Evolutionary conservation across 768 basidiomycete species (phyloP).

Genomic region (Pisolithus sp.): DNA sequence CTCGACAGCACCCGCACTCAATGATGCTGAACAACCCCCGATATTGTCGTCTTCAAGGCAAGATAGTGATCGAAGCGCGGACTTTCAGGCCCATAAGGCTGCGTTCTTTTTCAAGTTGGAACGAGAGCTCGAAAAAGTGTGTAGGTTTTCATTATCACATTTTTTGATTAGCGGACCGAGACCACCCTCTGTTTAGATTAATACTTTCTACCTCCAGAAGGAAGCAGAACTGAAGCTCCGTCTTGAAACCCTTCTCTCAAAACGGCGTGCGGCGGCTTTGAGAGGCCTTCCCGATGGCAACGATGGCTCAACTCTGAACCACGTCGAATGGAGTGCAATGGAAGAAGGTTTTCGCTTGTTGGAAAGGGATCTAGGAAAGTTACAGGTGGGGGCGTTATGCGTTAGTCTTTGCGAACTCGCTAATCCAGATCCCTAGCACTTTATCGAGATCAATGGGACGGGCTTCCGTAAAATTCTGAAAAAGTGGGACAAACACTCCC

Average conservation of each 20-base stretch:
- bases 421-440: constrained; percentile 56
- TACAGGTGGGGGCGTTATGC: constrained; percentile 58
- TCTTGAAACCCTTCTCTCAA: constrained; percentile 88
- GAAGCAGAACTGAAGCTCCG: constrained; percentile 91
- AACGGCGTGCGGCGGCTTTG: constrained; percentile 78
- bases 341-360: constrained; percentile 94
- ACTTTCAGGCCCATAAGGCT: constrained; percentile 92
- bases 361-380: constrained; percentile 89
- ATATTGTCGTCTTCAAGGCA: constrained; percentile 56
- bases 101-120: constrained; percentile 99
- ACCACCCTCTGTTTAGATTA: constrained; percentile 58
- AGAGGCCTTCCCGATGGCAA: constrained; percentile 62
- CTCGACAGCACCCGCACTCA: constrained; percentile 15
- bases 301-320: constrained; percentile 48
- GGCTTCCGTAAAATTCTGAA: constrained; percentile 97
- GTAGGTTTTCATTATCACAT: constrained; percentile 11
- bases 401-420: constrained; percentile 7
- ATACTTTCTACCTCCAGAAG: constrained; percentile 95
- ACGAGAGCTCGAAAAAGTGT: constrained; percentile 92
- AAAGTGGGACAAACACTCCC: constrained; percentile 97
- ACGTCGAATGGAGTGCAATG: constrained; percentile 92
- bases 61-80: constrained; percentile 70
- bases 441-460: constrained; percentile 93
- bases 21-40: constrained; percentile 46
- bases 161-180: constrained; percentile 4